Evolutionary conservation across 164 flowering plant species (phyloP).

Genomic region (Magnolia kwangsiensis): DNA sequence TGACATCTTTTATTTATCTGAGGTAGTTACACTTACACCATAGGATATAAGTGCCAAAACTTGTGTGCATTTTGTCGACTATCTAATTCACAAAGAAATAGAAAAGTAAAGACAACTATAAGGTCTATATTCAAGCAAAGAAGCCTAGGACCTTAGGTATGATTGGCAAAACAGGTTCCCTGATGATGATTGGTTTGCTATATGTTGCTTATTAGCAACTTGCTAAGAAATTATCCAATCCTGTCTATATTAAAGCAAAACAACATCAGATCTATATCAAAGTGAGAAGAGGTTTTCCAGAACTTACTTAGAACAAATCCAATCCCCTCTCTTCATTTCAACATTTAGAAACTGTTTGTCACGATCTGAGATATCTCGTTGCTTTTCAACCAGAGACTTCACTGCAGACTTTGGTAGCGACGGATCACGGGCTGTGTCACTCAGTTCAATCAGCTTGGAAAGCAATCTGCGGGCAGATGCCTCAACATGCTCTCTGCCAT

Average conservation of each 20-base stretch:
- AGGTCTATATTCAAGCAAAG: no score
- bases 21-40: no score
- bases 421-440: slow-evolving; percentile 55
- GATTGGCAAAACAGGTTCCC: no score
- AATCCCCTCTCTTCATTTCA: slow-evolving; percentile 80
- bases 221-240: no score
- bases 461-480: slow-evolving; percentile 63
- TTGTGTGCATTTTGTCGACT: no score
- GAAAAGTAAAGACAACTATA: no score
- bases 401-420: slow-evolving; percentile 42
- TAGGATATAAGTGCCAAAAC: no score
- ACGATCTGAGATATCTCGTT: slow-evolving; percentile 11
- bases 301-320: slow-evolving; percentile 80
- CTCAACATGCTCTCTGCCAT: slow-evolving; percentile 53
- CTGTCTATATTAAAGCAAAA: neutral
- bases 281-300: neutral
- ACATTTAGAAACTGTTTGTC: slow-evolving; percentile 24
- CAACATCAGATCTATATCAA: neutral
- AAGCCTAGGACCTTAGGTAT: no score
- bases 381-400: slow-evolving; percentile 26
- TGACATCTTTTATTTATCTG: no score
- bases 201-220: no score
- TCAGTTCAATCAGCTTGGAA: slow-evolving; percentile 56
- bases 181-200: no score
- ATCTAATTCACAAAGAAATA: no score